Evolutionary conservation across 768 basidiomycete species (phyloP).

Genomic region (Boletus subparvulus): DNA sequence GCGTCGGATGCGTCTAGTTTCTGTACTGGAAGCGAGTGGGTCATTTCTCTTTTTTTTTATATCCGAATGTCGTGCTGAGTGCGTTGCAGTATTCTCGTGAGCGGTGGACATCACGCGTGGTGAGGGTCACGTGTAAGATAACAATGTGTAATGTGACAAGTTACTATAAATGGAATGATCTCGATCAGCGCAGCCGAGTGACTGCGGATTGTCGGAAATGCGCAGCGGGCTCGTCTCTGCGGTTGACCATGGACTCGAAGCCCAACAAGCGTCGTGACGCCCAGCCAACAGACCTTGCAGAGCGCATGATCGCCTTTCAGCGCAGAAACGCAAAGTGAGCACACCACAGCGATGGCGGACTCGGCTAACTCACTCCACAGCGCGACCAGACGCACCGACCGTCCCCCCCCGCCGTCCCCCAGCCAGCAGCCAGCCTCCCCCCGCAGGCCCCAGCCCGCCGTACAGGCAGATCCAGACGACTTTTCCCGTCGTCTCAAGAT

Average conservation of each 20-base stretch:
- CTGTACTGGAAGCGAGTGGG: slow-evolving; percentile 82
- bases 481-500: slow-evolving; percentile 73
- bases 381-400: slow-evolving; percentile 45
- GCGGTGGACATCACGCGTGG: slow-evolving; percentile 35
- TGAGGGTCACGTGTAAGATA: slow-evolving; percentile 19
- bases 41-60: slow-evolving; percentile 4
- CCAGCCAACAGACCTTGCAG: slow-evolving; percentile 51
- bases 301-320: slow-evolving; percentile 65
- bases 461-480: slow-evolving; percentile 66
- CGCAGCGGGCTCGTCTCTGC: neutral
- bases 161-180: slow-evolving; percentile 27
- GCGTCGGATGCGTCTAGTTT: slow-evolving; percentile 75
- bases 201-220: slow-evolving; percentile 33
- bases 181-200: slow-evolving; percentile 34
- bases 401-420: slow-evolving; percentile 32
- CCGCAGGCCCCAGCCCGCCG: neutral
- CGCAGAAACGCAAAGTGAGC: slow-evolving; percentile 61
- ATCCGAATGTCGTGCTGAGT: neutral
- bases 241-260: slow-evolving; percentile 27
- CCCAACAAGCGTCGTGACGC: slow-evolving; percentile 40
- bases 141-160: slow-evolving; percentile 7
- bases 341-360: neutral
- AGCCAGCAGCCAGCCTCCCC: slow-evolving; percentile 17
- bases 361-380: slow-evolving; percentile 31
- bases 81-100: slow-evolving; percentile 27